Evolutionary conservation across 495 filamentous ascomycete species (phyloP).

Genomic region (Neurospora sp.): DNA sequence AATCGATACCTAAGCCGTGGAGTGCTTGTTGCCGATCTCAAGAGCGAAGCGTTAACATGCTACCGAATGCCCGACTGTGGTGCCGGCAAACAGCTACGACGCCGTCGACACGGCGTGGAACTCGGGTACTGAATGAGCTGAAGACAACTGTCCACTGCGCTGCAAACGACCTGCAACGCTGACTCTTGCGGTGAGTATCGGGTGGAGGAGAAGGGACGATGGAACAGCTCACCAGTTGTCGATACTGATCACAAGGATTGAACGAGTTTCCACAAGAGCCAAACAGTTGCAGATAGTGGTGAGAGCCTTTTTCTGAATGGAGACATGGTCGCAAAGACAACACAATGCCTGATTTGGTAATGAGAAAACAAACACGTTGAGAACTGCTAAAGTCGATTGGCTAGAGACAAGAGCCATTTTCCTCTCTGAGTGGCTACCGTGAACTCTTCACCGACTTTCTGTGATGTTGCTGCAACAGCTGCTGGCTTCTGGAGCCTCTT

Average conservation of each 20-base stretch:
- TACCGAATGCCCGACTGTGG: background rate
- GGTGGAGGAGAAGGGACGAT: background rate
- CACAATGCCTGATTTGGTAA: background rate
- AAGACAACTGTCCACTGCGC: background rate
- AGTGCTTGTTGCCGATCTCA: background rate
- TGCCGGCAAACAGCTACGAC: background rate
- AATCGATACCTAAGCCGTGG: background rate
- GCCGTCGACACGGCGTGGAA: background rate
- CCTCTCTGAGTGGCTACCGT: background rate
- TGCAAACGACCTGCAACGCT: background rate
- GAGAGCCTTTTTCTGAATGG: background rate
- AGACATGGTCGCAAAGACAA: background rate
- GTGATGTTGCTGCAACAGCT: background rate
- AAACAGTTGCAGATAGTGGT: background rate
- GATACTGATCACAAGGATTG: background rate
- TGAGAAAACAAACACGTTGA: background rate
- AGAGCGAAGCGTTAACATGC: background rate
- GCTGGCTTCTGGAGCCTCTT: background rate
- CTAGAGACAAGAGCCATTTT: background rate
- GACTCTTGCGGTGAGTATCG: background rate
- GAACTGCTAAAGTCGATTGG: background rate
- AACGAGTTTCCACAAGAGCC: background rate
- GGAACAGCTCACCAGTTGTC: background rate
- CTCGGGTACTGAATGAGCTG: background rate
- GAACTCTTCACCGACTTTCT: background rate